phyloP scores from a whole-genome alignment of 1,139 yeast species.

The Taiozyma onychis region DNA sequence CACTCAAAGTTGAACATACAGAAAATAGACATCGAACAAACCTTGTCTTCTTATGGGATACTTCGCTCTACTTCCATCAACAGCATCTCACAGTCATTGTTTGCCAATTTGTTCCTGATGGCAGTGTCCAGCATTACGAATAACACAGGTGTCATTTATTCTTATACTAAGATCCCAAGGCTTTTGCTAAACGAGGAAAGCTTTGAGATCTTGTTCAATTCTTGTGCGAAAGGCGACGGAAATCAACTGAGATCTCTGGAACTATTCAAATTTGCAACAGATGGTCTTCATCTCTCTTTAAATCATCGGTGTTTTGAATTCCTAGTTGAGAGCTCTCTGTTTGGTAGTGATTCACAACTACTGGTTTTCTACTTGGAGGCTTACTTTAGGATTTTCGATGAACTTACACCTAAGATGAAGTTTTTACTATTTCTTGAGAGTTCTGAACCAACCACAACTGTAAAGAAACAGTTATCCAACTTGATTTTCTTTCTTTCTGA shows the following conservation, averaged over 20 bases:
- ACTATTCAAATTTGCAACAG: slow-evolving; percentile 5
- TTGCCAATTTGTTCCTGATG: slow-evolving; percentile 8
- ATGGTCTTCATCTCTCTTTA: not conserved
- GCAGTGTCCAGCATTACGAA: slow-evolving; percentile 11
- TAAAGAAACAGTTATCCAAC: not conserved
- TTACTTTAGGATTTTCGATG: not conserved
- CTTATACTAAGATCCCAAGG: slow-evolving; percentile 8
- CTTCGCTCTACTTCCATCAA: not conserved
- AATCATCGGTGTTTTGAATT: not conserved
- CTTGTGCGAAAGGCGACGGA: slow-evolving; percentile 13
- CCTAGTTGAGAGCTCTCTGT: not conserved
- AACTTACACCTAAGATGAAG: not conserved
- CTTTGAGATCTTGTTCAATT: slow-evolving; percentile 10
- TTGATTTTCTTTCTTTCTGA: not conserved
- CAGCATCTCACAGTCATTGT: slow-evolving; percentile 3
- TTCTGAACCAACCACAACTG: not conserved
- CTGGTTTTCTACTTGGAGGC: not conserved
- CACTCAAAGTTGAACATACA: slow-evolving; percentile 10
- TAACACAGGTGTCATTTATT: slow-evolving; percentile 15
- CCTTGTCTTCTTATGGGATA: not conserved
- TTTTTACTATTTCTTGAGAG: not conserved
- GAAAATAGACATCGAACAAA: slow-evolving; percentile 8
- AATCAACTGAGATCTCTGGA: slow-evolving; percentile 7
- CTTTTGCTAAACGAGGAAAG: slow-evolving; percentile 3
- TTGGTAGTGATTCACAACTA: not conserved